Percentiles rank a stretch among this genome's conserved stretches.
These are phyloP conservation scores for Arachnomyces sp. DNA, from an alignment of 2,329 filamentous ascomycete species.

Conservation along the genomic window DNA sequence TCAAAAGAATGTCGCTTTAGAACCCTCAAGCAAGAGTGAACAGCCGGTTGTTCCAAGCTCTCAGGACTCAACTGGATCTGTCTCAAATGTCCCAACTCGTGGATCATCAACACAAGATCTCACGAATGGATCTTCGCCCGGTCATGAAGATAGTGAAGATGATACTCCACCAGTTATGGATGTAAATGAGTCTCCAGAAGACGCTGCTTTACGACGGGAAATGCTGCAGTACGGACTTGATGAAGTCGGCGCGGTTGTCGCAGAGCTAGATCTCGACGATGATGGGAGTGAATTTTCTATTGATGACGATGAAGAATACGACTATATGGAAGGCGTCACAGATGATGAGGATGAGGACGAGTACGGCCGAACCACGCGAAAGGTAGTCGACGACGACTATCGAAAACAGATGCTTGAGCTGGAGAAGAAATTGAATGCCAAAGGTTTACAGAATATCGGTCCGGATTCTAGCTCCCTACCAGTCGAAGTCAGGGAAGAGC, in stretches of 20 bases:
- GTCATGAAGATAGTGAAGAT: slow-evolving; percentile 2
- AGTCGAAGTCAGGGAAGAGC: slow-evolving; percentile 23
- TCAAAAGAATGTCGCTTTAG: too few relatives aligned
- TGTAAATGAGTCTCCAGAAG: slow-evolving; percentile 68
- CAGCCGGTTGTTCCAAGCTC: neutral
- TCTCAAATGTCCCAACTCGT: neutral
- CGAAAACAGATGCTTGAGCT: slow-evolving; percentile 76
- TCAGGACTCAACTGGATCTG: neutral
- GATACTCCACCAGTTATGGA: slow-evolving; percentile 53
- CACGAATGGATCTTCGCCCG: neutral
- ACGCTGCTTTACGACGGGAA: slow-evolving; percentile 69
- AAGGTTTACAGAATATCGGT: slow-evolving; percentile 51
- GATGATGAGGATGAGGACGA: slow-evolving; percentile 64
- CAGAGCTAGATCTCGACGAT: slow-evolving; percentile 79
- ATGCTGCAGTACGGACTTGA: slow-evolving; percentile 87
- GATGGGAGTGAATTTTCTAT: slow-evolving; percentile 42
- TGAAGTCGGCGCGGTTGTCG: slow-evolving; percentile 85
- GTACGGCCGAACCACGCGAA: slow-evolving; percentile 63
- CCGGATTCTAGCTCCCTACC: slow-evolving; percentile 36
- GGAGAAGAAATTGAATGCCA: slow-evolving; percentile 62
- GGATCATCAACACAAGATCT: neutral
- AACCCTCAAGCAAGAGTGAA: neutral
- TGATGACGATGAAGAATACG: slow-evolving; percentile 49
- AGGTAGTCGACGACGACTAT: slow-evolving; percentile 65
- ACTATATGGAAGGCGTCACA: slow-evolving; percentile 49